Base-by-base conservation (phyloP, 1,139 yeast genomes). In the Petasospora fabianii region DNA sequence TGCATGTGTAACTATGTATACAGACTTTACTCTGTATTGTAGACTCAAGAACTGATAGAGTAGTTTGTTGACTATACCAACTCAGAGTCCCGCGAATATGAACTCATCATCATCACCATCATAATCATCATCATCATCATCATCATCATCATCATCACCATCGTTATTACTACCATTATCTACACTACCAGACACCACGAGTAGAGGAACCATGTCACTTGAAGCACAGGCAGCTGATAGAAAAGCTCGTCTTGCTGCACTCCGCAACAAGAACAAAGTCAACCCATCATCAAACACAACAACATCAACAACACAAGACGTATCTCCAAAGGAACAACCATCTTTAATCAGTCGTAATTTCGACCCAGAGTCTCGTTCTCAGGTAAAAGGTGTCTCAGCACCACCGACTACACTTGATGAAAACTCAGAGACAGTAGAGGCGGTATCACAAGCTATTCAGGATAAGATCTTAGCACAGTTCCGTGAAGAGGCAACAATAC, bases 181-280 rank as follows among this genome's bases (percentile, higher is more conserved):
- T n/a, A n/a, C n/a, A n/a, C n/a, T n/a, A n/a, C n/a, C n/a, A n/a
- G n/a, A n/a, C n/a, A n/a, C n/a, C n/a, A n/a, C n/a, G n/a, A n/a
- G n/a, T n/a, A n/a, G n/a, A n/a, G n/a, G n/a, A n/a, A n/a, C n/a
- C n/a, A n/a, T n/a, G 41, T 59, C 68, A 13, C 44, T 67, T 27
- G 65, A 65, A 35, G 51, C 59, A n/a, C 70, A 65, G 41, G 61
- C 69, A 3, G 54, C 51, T 8, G 65, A 58, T 21, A 55, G 75
- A 43, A 67, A 62, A 43, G 62, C 60, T 27, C 52, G 68, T 30
- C 53, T 69, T 8, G 65, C 64, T 3, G 61, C 59, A 26, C 55
- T 69, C 21, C 56, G 68, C 30, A 54, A 54, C 37, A 55, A 64
- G 31, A 58, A 58, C 36, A 46, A 38, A 18, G 41, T 36, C 13